Percentiles rank a stretch among this genome's conserved stretches.
These are phyloP conservation scores for Alternaria gansuensis DNA, from an alignment of 2,329 filamentous ascomycete species.

Conservation along the genomic window DNA sequence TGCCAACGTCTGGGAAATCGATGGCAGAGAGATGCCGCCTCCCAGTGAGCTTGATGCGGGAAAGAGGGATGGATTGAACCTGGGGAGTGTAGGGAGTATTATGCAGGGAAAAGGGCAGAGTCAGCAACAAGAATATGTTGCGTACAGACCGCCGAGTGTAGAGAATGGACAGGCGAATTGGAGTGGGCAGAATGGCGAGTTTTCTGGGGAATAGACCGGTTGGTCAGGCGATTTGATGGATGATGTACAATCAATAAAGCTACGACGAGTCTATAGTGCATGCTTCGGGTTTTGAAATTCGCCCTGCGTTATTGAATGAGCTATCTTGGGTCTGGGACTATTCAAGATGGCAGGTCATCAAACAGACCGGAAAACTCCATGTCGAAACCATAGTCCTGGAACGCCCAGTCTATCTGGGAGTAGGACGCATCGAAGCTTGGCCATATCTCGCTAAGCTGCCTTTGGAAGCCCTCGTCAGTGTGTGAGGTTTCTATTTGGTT, in stretches of 20 bases:
- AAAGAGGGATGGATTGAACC: background rate
- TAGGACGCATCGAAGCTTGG: constrained; percentile 12
- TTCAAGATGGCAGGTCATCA: background rate
- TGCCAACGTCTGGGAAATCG: constrained; percentile 27
- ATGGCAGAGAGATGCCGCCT: constrained; percentile 14
- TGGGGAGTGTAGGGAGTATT: constrained; percentile 1
- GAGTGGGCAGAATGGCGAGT: constrained; percentile 7
- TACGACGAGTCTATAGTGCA: background rate
- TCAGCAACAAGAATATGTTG: background rate
- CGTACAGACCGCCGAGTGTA: background rate
- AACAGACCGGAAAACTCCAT: background rate
- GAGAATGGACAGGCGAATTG: constrained; percentile 1
- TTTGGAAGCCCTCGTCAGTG: constrained; percentile 8
- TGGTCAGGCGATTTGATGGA: constrained; percentile 2
- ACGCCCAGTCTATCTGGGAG: constrained; percentile 13
- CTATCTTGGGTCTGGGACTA: too few species aligned
- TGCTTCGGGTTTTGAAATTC: background rate
- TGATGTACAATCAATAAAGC: background rate
- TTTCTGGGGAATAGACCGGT: constrained; percentile 2
- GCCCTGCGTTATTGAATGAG: too few species aligned
- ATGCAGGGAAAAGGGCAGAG: background rate
- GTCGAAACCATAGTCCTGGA: constrained; percentile 10
- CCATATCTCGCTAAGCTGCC: constrained; percentile 12
- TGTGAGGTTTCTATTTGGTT: background rate
- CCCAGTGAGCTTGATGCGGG: constrained; percentile 18